Conservation (phyloP, 2,329 filamentous ascomycete species). For the Remersonia thermophila region DNA sequence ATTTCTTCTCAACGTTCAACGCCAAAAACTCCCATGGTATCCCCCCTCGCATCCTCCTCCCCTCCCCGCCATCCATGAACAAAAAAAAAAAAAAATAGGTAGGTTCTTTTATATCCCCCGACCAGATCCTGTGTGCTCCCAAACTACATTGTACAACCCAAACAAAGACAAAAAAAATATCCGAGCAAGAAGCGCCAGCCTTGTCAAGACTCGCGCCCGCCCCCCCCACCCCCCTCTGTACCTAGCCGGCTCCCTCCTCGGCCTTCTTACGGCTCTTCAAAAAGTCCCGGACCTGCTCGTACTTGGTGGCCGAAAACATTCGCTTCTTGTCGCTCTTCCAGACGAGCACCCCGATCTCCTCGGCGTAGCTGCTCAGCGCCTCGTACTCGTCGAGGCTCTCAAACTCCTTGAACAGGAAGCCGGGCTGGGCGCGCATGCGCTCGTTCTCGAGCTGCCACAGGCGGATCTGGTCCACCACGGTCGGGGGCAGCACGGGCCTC, state of each 20-base stretch:
- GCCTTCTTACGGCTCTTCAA: slow-evolving; percentile 52
- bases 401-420: slow-evolving; percentile 87
- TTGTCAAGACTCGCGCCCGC: no score
- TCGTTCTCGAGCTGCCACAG: slow-evolving; percentile 97
- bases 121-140: no score
- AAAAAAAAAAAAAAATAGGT: no score
- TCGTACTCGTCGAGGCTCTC: slow-evolving; percentile 57
- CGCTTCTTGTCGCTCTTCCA: slow-evolving; percentile 73
- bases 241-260: slow-evolving; percentile 17
- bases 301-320: slow-evolving; percentile 83
- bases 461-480: slow-evolving; percentile 92
- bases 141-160: no score
- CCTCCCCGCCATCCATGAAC: no score
- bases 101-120: no score
- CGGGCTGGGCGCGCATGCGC: slow-evolving; percentile 71
- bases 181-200: no score
- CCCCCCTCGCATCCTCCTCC: no score
- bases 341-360: slow-evolving; percentile 78
- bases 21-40: no score
- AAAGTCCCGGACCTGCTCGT: slow-evolving; percentile 79
- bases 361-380: slow-evolving; percentile 63
- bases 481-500: slow-evolving; percentile 73
- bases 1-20: no score
- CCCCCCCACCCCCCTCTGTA: no score
- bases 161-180: no score